A percentile compares a stretch with the other conserved stretches of the same genome.
Evolutionary conservation across 768 basidiomycete species (phyloP).

Genomic region (Flagelloscypha sp.): DNA sequence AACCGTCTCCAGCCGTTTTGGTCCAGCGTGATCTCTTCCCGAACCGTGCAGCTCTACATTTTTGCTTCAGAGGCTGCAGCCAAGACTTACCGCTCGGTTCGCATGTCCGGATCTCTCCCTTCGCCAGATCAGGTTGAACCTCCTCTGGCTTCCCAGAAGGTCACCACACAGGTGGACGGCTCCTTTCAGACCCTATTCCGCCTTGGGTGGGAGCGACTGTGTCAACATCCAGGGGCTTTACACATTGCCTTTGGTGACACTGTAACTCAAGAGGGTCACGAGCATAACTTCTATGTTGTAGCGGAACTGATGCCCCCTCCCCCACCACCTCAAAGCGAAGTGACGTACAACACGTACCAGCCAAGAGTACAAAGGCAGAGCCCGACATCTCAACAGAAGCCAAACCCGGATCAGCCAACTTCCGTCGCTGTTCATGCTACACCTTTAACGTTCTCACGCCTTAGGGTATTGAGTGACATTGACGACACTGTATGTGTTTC

Average conservation of each 20-base stretch:
- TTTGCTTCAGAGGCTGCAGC: conserved; percentile 34
- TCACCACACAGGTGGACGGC: conserved; percentile 61
- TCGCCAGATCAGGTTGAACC: conserved; percentile 11
- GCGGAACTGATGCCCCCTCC: conserved; percentile 41
- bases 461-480: conserved; percentile 86
- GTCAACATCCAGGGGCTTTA: conserved; percentile 47
- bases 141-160: conserved; percentile 42
- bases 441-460: conserved; percentile 53
- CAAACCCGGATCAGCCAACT: conserved; percentile 14
- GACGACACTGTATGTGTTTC: conserved; percentile 70
- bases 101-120: too few relatives aligned
- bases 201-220: conserved; percentile 64
- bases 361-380: too few relatives aligned
- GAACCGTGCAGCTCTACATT: conserved; percentile 56
- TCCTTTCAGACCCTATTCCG: conserved; percentile 58
- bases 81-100: too few relatives aligned
- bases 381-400: too few relatives aligned
- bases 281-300: conserved; percentile 47
- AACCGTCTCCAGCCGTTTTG: conserved; percentile 72
- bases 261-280: conserved; percentile 24
- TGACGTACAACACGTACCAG: not conserved
- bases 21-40: conserved; percentile 59
- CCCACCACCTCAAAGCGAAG: conserved; percentile 20
- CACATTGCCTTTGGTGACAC: conserved; percentile 51
- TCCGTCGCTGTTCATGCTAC: too few relatives aligned